Base-by-base conservation (phyloP, 163 green algal genomes). In the Chloromonas sp. region DNA sequence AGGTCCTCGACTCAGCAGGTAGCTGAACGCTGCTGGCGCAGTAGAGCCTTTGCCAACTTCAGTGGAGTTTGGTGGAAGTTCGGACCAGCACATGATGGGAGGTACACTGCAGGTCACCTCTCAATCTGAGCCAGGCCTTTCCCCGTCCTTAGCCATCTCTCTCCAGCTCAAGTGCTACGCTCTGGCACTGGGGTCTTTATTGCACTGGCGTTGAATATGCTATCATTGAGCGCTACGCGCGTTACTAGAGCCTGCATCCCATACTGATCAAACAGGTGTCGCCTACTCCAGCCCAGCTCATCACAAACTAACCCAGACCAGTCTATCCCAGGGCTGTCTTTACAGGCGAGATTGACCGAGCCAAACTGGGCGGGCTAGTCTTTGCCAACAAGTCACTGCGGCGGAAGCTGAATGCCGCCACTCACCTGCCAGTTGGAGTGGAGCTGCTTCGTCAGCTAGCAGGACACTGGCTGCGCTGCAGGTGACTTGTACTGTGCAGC, bases 321-420 rank as follows among this genome's bases (percentile, higher is more conserved):
- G 36, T 13, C 36, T n/a, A 14, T 14, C 60, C 60, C 14, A n/a
- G 61, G 60, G 66, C 1, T 66, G n/a, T 15, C 1, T 15, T 3
- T 71, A 61, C 85, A 94, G 91, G 92, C 0, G 85, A 93, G 57
- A 78, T 98, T 0, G 90, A 98, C 85, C 83, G 94, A 0, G 89
- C 92, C 2, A 84, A 86, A 14, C 85, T 98, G 58, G 93, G 87
- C 0, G 15, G 71, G 0, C 60, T 96, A 14, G 60, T 95, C 1
- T 98, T 97, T 82, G 61, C 5, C 13, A 87, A 96, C 66, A n/a
- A 82, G 0, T 59, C 71, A 0, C 84, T 87, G 0, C 88, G 95
- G 0, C 79, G 83, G 14, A 89, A 90, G 59, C 86, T 98, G 0
- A 97, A 98, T 79, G 14, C 59, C 2, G 95, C 95, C 1, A 96